Conservation (phyloP, 768 basidiomycete species). For the Hericium alpestre region DNA sequence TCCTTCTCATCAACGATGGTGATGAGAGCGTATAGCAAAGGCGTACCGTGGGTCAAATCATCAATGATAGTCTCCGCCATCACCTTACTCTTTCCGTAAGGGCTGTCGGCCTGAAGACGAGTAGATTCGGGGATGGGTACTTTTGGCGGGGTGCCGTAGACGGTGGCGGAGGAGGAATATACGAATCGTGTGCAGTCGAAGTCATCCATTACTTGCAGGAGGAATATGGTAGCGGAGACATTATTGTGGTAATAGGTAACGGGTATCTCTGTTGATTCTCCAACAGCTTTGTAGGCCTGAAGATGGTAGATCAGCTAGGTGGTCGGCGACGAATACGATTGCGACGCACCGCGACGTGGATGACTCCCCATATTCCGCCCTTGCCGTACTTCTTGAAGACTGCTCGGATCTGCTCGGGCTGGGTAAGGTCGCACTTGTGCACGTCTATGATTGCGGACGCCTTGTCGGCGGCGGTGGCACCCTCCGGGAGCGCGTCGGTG, state of each 20-base stretch:
- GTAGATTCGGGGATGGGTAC: constrained; percentile 94
- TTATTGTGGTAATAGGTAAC: constrained; percentile 92
- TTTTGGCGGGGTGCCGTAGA: constrained; percentile 86
- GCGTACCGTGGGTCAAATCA: constrained; percentile 75
- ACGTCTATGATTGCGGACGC: constrained; percentile 66
- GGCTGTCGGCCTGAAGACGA: constrained; percentile 77
- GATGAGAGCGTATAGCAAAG: not conserved
- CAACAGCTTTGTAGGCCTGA: constrained; percentile 97
- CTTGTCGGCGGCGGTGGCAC: constrained; percentile 57
- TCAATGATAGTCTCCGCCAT: constrained; percentile 86
- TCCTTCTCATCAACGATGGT: not conserved
- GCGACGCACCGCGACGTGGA: constrained; percentile 81
- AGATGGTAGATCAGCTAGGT: too few species aligned
- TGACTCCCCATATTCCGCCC: constrained; percentile 91
- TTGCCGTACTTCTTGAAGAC: constrained; percentile 81
- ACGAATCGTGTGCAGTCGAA: constrained; percentile 81
- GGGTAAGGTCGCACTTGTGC: constrained; percentile 64
- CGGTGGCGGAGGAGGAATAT: constrained; percentile 96
- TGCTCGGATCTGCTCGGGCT: constrained; percentile 53
- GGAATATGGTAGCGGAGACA: constrained; percentile 76
- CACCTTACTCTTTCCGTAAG: constrained; percentile 93
- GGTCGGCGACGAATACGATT: not conserved
- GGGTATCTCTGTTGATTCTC: constrained; percentile 90
- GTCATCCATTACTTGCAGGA: constrained; percentile 79
- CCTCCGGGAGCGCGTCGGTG: constrained; percentile 52